A percentile compares a stretch with the other conserved stretches of the same genome.
Conservation (phyloP, 495 filamentous ascomycete species). For the Halenospora varia region DNA sequence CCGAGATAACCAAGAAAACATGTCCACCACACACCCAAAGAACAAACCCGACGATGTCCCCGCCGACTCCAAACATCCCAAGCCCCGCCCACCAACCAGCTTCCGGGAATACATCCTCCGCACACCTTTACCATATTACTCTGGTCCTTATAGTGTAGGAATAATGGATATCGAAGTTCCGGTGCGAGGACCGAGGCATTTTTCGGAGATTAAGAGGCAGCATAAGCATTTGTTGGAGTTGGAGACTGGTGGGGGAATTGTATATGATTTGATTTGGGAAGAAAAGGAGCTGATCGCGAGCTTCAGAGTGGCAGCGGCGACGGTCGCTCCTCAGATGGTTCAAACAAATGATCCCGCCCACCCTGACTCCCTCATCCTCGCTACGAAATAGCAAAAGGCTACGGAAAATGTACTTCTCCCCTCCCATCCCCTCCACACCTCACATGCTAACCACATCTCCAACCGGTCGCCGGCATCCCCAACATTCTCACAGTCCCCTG, state of each 20-base stretch:
- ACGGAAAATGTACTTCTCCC: slow-evolving; percentile 42
- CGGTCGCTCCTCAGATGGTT: slow-evolving; percentile 17
- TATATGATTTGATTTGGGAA: slow-evolving; percentile 45
- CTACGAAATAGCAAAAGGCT: slow-evolving; percentile 43
- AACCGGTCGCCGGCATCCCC: too few species aligned
- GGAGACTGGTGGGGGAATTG: slow-evolving; percentile 58
- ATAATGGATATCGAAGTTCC: slow-evolving; percentile 63
- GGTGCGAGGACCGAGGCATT: slow-evolving; percentile 36
- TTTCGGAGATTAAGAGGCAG: slow-evolving; percentile 40
- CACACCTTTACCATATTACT: slow-evolving; percentile 51
- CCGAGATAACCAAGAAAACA: too few species aligned
- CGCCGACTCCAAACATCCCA: slow-evolving; percentile 1
- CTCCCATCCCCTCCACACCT: too few species aligned
- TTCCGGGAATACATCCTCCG: slow-evolving; percentile 39
- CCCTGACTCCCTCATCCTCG: slow-evolving; percentile 53
- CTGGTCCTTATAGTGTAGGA: slow-evolving; percentile 60
- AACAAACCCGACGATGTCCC: slow-evolving; percentile 13
- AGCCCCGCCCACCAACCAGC: slow-evolving; percentile 20
- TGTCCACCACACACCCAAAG: too few species aligned
- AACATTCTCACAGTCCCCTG: neutral
- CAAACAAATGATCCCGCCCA: slow-evolving; percentile 37
- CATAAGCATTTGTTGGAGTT: slow-evolving; percentile 37
- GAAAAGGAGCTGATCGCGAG: neutral
- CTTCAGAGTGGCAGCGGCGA: slow-evolving; percentile 10
- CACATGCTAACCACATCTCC: too few species aligned